Percentiles rank a stretch among this genome's conserved stretches.
Evolutionary conservation across 2,329 filamentous ascomycete species (phyloP).

Genomic region (Talaromyces verruculosus): DNA sequence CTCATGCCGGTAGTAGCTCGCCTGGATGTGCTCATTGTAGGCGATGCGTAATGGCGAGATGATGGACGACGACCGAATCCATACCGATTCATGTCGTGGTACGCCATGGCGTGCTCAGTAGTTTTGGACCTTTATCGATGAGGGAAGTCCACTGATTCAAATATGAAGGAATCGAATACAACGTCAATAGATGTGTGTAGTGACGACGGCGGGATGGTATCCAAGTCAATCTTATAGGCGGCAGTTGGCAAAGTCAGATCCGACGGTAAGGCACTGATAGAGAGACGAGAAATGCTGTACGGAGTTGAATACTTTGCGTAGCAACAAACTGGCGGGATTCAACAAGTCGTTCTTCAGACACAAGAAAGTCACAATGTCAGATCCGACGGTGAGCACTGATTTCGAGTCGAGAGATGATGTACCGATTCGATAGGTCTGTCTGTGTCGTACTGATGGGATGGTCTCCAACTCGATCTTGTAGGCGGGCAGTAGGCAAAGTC

Average conservation of each 20-base stretch:
- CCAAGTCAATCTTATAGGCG: neutral
- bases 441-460: neutral
- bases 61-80: neutral
- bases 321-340: neutral
- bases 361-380: neutral
- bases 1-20: neutral
- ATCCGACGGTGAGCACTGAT: neutral
- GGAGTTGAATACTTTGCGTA: neutral
- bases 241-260: neutral
- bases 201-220: neutral
- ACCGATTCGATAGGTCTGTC: too few species aligned
- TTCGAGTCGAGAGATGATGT: too few species aligned
- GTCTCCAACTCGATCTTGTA: neutral
- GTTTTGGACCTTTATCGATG: neutral
- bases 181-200: neutral
- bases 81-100: neutral
- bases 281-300: neutral
- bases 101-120: neutral
- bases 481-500: neutral
- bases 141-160: neutral
- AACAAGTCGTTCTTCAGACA: neutral
- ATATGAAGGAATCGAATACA: neutral
- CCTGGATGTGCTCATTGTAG: neutral
- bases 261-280: neutral
- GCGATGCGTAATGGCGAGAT: neutral